Evolutionary conservation across 2,329 filamentous ascomycete species (phyloP).

Genomic region (Epichloe scottii): DNA sequence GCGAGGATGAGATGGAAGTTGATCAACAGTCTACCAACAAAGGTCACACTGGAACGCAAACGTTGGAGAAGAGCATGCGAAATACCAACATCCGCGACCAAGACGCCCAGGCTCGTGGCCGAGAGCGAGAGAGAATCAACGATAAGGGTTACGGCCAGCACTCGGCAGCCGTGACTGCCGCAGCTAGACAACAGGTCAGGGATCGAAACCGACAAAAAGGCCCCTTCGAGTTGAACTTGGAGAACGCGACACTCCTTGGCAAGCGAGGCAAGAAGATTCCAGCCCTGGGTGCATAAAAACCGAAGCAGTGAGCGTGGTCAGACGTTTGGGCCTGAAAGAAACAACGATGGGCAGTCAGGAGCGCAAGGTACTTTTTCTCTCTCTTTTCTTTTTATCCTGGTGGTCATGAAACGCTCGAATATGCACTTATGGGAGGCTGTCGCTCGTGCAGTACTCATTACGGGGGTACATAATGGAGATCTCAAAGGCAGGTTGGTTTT

Average conservation of each 20-base stretch:
- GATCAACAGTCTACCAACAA: slow-evolving; percentile 42
- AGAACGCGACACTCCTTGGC: slow-evolving; percentile 80
- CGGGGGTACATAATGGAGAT: not conserved
- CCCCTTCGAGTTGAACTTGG: slow-evolving; percentile 82
- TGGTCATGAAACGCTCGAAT: not conserved
- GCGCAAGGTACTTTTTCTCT: too few relatives aligned
- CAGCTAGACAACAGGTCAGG: slow-evolving; percentile 66
- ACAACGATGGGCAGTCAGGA: too few relatives aligned
- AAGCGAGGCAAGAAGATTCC: slow-evolving; percentile 47
- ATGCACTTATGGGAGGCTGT: not conserved
- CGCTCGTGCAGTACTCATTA: not conserved
- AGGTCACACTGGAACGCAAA: slow-evolving; percentile 42
- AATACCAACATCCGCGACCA: slow-evolving; percentile 60
- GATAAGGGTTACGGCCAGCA: slow-evolving; percentile 79
- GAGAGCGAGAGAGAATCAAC: slow-evolving; percentile 19
- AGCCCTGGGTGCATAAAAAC: slow-evolving; percentile 26
- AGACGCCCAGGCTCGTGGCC: slow-evolving; percentile 20
- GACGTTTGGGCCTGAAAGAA: too few relatives aligned
- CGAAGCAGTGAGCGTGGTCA: too few relatives aligned
- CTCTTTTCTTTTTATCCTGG: not conserved
- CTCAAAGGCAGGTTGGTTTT: not conserved
- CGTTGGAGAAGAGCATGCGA: slow-evolving; percentile 77
- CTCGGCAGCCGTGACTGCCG: slow-evolving; percentile 69
- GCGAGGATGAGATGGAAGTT: slow-evolving; percentile 47
- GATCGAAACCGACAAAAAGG: slow-evolving; percentile 59